Evolutionary conservation across 257 asterid species (phyloP).

Genomic region (Gentiana straminea): DNA sequence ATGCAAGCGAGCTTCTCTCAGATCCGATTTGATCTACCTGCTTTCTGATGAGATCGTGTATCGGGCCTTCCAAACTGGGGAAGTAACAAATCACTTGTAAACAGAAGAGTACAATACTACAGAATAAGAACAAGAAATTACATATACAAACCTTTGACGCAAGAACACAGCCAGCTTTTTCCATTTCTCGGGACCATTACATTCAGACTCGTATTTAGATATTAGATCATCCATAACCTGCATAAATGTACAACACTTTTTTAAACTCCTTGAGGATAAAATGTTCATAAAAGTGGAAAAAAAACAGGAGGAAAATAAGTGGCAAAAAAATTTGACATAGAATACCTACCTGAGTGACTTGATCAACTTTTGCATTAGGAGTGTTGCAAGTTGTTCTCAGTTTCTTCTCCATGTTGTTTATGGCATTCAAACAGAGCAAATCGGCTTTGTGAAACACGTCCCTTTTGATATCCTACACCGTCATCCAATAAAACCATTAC

Average conservation of each 20-base stretch:
- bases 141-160: slow-evolving; percentile 61
- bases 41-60: slow-evolving; percentile 74
- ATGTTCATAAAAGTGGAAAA: too few relatives aligned
- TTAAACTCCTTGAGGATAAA: too few relatives aligned
- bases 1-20: slow-evolving; percentile 72
- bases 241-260: background rate
- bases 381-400: slow-evolving; percentile 80
- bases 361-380: slow-evolving; percentile 68
- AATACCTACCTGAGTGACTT: slow-evolving; percentile 56
- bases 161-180: slow-evolving; percentile 55
- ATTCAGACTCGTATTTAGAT: slow-evolving; percentile 64
- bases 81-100: slow-evolving; percentile 12
- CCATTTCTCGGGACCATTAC: slow-evolving; percentile 99
- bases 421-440: slow-evolving; percentile 54
- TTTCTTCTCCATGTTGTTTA: slow-evolving; percentile 84
- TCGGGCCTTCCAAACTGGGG: slow-evolving; percentile 82
- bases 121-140: too few relatives aligned
- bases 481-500: slow-evolving; percentile 7
- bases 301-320: background rate
- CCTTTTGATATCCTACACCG: slow-evolving; percentile 72
- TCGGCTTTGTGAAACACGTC: slow-evolving; percentile 91
- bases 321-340: slow-evolving; percentile 5
- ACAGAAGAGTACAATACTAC: too few relatives aligned
- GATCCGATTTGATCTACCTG: slow-evolving; percentile 74
- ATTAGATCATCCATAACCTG: slow-evolving; percentile 82